Base-by-base conservation (phyloP, 2,329 filamentous ascomycete species). In the Pseudogymnoascus sp. region DNA sequence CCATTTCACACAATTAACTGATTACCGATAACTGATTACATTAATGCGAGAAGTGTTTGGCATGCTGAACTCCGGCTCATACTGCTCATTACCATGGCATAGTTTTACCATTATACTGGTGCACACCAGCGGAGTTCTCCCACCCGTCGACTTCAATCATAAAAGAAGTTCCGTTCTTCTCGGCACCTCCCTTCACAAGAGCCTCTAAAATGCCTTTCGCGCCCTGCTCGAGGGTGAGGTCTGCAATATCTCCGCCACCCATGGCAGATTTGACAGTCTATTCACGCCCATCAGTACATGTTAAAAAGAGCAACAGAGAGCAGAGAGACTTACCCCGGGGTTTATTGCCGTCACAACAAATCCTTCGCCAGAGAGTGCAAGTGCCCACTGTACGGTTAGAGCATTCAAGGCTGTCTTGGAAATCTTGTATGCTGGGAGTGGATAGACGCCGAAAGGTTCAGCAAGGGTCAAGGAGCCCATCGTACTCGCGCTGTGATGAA, bases 331-430 rank as follows among this genome's bases (percentile, higher is more conserved):
- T 50, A 50, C 43, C n/a, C 43, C 43, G n/a, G 43, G 43, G 43
- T 50, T 50, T 50, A 50, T 50, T 18, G 14, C 22, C 11, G 43
- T 30, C n/a, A 50, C 43, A 50, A 50, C 43, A 50, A 50, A 38
- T 59, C 25, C 25, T 28, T 39, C 39, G 47, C 39, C 20, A 30
- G 36, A 43, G 37, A 59, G 36, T 28, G 37, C 33, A 9, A 30
- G 16, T 39, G 36, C 37, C 36, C 22, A 39, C 18, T 58, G 37
- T 12, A 30, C 62, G 61, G 64, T 36, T 22, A 39, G 58, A 61
- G 65, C 67, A 50, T 67, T 68, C 6, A 67, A 60, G 18, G 63
- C 65, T 2, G 66, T 65, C 50, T 60, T 60, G 20, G 63, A 62
- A 20, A 66, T 60, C 12, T 62, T 61, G 57, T 67, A 66, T 9